Evolutionary conservation across 805 yeast genomes (phyloP), one percentile per base, ranked within the genome.

Genomic region (Hagleromyces aurorensis): DNA sequence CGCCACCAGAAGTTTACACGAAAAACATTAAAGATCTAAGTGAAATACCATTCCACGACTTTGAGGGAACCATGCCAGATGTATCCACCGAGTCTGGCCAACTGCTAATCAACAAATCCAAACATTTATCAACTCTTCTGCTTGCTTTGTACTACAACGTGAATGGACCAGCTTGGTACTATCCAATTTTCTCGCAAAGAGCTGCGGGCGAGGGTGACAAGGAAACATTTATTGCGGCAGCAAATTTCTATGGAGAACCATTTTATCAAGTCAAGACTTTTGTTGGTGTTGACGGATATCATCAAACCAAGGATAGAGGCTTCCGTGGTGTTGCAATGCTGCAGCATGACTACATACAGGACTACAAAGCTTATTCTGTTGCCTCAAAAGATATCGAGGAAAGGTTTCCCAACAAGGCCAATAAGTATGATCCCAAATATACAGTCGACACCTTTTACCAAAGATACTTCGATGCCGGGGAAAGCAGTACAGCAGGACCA

Each of bases 171-270:
- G 55, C 67, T 15, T 75, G 66, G 55, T 80, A 73, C 51, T 80
- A 79, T 49, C 83, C 80, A 17, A 57, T 80, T 30, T 61, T 80
- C 41, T 74, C 84, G 0, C 91, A 80, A 52, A 84, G 83, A n/a
- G 69, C 78, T 19, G 81, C 83, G 1, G 87, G 89, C 16, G 79
- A 79, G 55, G 89, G 87, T 34, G 87, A 80, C 50, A 78, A 78
- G 48, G 87, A 80, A 44, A 76, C 86, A 0, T 78, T 78, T 43
- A 68, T 72, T 14, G 72, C 78, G 2, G 82, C 83, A 0, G 78
- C 81, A 6, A 34, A 32, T 17, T 46, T 39, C 8, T 64, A 67
- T 23, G 79, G 62, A 1, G 44, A 69, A 44, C 46, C 44, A 5
- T 72, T 60, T 53, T 69, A 64, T 48, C 83, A 75, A 49, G 65